Percentiles rank a stretch among this genome's conserved stretches.
Evolutionary conservation across 2,329 filamentous ascomycete genomes (phyloP).

Genomic region (Ramularia collo-cygni): DNA sequence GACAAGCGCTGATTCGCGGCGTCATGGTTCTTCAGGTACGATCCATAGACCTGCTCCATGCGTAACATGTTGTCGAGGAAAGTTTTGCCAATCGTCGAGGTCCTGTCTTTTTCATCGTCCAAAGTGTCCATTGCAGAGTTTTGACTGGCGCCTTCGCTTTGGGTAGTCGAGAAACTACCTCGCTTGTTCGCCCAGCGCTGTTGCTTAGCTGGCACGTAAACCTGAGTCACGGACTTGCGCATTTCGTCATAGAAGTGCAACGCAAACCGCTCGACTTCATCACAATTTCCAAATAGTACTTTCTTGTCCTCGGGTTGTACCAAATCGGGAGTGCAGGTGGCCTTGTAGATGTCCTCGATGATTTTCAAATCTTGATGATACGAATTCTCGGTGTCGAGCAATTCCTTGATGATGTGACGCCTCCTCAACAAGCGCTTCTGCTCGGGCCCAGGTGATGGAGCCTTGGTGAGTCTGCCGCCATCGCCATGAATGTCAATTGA

Average conservation of each 20-base stretch:
- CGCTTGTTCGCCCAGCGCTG: constrained; percentile 49
- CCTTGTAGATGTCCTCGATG: constrained; percentile 94
- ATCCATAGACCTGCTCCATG: constrained; percentile 60
- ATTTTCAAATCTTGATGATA: constrained; percentile 97
- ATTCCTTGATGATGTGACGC: constrained; percentile 78
- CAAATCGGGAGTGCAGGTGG: constrained; percentile 64
- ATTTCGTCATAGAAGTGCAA: constrained; percentile 70
- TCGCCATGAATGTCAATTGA: constrained; percentile 23
- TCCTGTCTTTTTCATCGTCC: constrained; percentile 51
- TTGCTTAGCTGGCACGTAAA: constrained; percentile 63
- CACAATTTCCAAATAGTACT: constrained; percentile 84
- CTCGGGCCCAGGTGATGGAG: constrained; percentile 32
- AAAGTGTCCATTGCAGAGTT: constrained; percentile 24
- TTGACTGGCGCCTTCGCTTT: constrained; percentile 31
- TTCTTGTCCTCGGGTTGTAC: constrained; percentile 80
- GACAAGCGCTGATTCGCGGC: constrained; percentile 56
- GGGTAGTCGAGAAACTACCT: constrained; percentile 40
- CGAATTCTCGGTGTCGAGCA: constrained; percentile 84
- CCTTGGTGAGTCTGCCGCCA: constrained; percentile 17
- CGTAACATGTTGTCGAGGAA: constrained; percentile 50
- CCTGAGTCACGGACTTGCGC: constrained; percentile 69
- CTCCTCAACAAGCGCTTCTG: constrained; percentile 71
- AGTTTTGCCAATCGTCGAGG: constrained; percentile 52
- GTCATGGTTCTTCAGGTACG: constrained; percentile 59
- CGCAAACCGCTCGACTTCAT: constrained; percentile 84